Evolutionary conservation across 2,329 filamentous ascomycete species (phyloP).

Genomic region (Rutstroemia sp.): DNA sequence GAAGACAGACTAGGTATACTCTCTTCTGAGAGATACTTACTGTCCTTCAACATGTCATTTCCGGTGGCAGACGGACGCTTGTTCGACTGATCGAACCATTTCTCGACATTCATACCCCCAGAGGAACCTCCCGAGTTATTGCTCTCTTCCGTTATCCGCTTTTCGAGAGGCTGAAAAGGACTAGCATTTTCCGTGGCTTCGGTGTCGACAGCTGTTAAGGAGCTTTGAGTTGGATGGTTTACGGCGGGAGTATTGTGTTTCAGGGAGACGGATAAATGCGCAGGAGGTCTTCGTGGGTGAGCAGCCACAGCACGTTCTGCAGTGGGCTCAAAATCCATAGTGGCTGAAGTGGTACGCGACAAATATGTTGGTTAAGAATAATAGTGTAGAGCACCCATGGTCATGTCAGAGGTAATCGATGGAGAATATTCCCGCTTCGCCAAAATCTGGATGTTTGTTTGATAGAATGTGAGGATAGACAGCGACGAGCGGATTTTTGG

Average conservation of each 20-base stretch:
- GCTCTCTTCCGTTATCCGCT: constrained; percentile 16
- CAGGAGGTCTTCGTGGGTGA: constrained; percentile 22
- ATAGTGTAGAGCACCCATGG: constrained; percentile 2
- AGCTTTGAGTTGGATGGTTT: not conserved
- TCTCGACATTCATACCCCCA: constrained; percentile 12
- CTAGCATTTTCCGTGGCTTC: not conserved
- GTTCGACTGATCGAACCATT: constrained; percentile 25
- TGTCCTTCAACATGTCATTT: constrained; percentile 15
- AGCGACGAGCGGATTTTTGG: too few relatives aligned
- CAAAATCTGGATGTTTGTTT: not conserved
- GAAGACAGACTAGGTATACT: not conserved
- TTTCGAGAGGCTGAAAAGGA: not conserved
- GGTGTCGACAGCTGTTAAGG: not conserved
- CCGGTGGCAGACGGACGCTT: constrained; percentile 13
- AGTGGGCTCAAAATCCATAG: constrained; percentile 1
- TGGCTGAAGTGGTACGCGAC: not conserved
- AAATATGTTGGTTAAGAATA: not conserved
- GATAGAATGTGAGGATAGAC: not conserved
- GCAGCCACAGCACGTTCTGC: not conserved
- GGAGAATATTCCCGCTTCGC: not conserved
- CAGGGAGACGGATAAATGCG: constrained; percentile 21
- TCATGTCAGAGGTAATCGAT: not conserved
- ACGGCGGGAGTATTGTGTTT: constrained; percentile 6
- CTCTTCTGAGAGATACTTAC: constrained; percentile 12
- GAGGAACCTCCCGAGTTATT: constrained; percentile 11